phyloP scores from a whole-genome alignment of 1,284 basidiomycete species.

The Megacollybia platyphylla region DNA sequence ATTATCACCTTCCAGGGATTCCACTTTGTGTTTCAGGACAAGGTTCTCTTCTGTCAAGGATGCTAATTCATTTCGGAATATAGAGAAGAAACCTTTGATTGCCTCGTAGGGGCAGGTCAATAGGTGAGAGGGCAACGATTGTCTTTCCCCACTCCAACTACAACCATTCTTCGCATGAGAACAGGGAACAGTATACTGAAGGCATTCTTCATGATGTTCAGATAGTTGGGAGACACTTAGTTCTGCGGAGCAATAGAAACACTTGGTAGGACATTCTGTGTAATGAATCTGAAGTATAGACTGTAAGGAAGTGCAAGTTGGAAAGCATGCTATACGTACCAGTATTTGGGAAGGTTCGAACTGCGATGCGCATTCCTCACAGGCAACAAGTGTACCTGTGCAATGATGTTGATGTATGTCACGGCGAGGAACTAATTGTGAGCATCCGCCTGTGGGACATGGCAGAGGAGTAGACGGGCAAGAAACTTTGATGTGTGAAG shows the following conservation, averaged over 20 bases:
- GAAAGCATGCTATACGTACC: slow-evolving; percentile 12
- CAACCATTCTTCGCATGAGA: slow-evolving; percentile 42
- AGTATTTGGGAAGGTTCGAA: slow-evolving; percentile 20
- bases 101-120: slow-evolving; percentile 46
- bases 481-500: slow-evolving; percentile 44
- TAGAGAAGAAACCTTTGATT: slow-evolving; percentile 44
- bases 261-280: slow-evolving; percentile 24
- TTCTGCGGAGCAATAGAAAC: slow-evolving; percentile 24
- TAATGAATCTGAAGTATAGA: slow-evolving; percentile 19
- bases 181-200: slow-evolving; percentile 29
- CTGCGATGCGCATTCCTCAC: slow-evolving; percentile 21
- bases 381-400: slow-evolving; percentile 18
- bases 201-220: slow-evolving; percentile 25
- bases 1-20: slow-evolving; percentile 38
- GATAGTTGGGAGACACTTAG: slow-evolving; percentile 19
- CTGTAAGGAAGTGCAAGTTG: not conserved
- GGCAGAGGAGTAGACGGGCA: slow-evolving; percentile 47
- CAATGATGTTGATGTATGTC: slow-evolving; percentile 28
- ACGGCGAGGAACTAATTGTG: slow-evolving; percentile 27
- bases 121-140: slow-evolving; percentile 28
- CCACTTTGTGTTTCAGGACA: slow-evolving; percentile 38
- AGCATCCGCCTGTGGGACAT: slow-evolving; percentile 38
- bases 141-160: slow-evolving; percentile 34
- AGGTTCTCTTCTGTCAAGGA: slow-evolving; percentile 46
- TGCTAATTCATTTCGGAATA: slow-evolving; percentile 30